Percentiles rank a stretch among this genome's conserved stretches.
Evolutionary conservation across 2,329 filamentous ascomycete species (phyloP).

Genomic region (Paraphoma chrysanthemicola): DNA sequence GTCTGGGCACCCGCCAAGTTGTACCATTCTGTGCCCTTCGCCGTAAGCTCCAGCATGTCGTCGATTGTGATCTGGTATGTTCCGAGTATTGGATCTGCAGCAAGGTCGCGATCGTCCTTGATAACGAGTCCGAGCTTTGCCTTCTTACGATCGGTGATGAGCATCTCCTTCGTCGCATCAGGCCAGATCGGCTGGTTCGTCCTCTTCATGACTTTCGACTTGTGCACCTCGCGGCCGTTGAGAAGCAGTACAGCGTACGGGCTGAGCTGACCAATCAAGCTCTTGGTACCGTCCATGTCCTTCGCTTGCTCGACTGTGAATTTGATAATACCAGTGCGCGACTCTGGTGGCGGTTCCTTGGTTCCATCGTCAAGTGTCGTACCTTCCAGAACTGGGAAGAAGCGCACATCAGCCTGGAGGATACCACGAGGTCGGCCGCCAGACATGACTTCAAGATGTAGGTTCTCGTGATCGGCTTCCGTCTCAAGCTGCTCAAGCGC

Average conservation of each 20-base stretch:
- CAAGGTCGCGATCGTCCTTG: slow-evolving; percentile 92
- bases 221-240: slow-evolving; percentile 89
- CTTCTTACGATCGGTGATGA: slow-evolving; percentile 91
- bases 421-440: slow-evolving; percentile 85
- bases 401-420: slow-evolving; percentile 82
- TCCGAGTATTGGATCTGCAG: slow-evolving; percentile 82
- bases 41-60: slow-evolving; percentile 88
- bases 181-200: slow-evolving; percentile 98
- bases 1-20: slow-evolving; percentile 80
- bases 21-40: slow-evolving; percentile 96
- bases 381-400: slow-evolving; percentile 89
- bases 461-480: slow-evolving; percentile 78
- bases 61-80: slow-evolving; percentile 95
- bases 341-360: slow-evolving; percentile 80
- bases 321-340: slow-evolving; percentile 90
- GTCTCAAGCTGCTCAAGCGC: slow-evolving; percentile 81
- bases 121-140: slow-evolving; percentile 90
- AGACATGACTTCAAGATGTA: slow-evolving; percentile 81
- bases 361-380: slow-evolving; percentile 77
- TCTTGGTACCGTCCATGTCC: slow-evolving; percentile 91
- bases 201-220: slow-evolving; percentile 90
- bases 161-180: slow-evolving; percentile 88
- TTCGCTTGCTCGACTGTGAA: slow-evolving; percentile 97
- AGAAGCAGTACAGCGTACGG: slow-evolving; percentile 88
- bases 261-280: slow-evolving; percentile 86